Evolutionary conservation across 169 alveolate genomes (phyloP).

Genomic region (Amoebophrya sp.): DNA sequence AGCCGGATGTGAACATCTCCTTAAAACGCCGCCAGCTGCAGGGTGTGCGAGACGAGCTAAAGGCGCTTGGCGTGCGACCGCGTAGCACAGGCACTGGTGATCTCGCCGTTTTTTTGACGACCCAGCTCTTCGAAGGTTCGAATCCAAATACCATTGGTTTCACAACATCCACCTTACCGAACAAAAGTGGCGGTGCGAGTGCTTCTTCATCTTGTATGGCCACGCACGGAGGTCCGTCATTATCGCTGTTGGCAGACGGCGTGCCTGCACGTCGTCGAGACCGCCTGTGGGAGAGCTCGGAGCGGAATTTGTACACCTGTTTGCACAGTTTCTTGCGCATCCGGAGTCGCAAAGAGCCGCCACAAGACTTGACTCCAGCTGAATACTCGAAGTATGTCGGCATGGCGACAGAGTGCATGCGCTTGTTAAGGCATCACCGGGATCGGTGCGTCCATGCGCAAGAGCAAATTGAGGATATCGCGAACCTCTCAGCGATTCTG

Average conservation of each 20-base stretch:
- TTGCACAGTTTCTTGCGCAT: neutral
- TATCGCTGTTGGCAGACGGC: neutral
- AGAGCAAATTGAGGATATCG: neutral
- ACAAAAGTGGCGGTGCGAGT: neutral
- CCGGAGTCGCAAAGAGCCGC: slow-evolving; percentile 19
- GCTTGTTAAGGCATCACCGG: neutral
- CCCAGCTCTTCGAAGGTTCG: neutral
- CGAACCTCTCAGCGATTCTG: neutral
- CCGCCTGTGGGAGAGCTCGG: neutral
- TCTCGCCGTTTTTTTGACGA: neutral
- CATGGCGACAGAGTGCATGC: neutral
- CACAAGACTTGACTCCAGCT: neutral
- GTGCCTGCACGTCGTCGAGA: neutral
- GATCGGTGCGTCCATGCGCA: neutral
- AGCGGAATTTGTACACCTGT: neutral
- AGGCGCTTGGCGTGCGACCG: neutral
- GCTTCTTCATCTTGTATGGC: neutral
- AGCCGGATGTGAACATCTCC: neutral
- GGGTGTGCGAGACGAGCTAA: neutral
- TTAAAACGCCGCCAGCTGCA: neutral
- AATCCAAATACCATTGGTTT: neutral
- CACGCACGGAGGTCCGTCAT: neutral
- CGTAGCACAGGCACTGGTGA: neutral
- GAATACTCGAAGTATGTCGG: neutral
- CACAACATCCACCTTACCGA: neutral